Conservation (phyloP, 352 stramenopile genomes). For the Globisporangium orthogonon region DNA sequence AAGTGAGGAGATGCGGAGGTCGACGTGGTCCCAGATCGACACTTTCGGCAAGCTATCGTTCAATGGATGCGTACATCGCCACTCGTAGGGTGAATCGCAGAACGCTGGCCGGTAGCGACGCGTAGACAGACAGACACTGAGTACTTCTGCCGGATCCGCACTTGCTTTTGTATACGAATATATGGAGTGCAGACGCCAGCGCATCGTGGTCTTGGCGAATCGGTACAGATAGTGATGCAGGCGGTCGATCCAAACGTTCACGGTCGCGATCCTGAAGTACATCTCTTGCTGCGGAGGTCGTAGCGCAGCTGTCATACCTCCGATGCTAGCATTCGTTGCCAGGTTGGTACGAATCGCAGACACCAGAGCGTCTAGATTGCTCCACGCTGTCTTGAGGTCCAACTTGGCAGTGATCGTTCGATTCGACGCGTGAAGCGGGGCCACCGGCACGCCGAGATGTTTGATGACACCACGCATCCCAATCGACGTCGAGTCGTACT, state of each 20-base stretch:
- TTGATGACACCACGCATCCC: slow-evolving; percentile 18
- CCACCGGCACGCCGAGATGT: slow-evolving; percentile 18
- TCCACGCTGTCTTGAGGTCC: slow-evolving; percentile 19
- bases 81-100: slow-evolving; percentile 12
- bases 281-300: neutral
- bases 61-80: slow-evolving; percentile 4
- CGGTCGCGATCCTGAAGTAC: slow-evolving; percentile 12
- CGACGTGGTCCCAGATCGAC: slow-evolving; percentile 17
- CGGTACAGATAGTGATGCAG: slow-evolving; percentile 21
- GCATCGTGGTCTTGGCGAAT: slow-evolving; percentile 11
- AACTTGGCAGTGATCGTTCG: slow-evolving; percentile 8
- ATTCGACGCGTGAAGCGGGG: slow-evolving; percentile 3
- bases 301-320: neutral
- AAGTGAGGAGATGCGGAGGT: slow-evolving; percentile 7
- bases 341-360: slow-evolving; percentile 7
- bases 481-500: slow-evolving; percentile 31
- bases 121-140: slow-evolving; percentile 13
- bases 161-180: slow-evolving; percentile 10
- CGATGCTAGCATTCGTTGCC: neutral
- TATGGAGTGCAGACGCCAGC: slow-evolving; percentile 15
- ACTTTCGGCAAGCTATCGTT: slow-evolving; percentile 9
- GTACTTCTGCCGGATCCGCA: neutral
- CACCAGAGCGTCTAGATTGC: slow-evolving; percentile 29
- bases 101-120: slow-evolving; percentile 8
- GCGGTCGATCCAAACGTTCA: slow-evolving; percentile 26